phyloP scores from a whole-genome alignment of 805 yeast species.

The Candida berthetii region DNA sequence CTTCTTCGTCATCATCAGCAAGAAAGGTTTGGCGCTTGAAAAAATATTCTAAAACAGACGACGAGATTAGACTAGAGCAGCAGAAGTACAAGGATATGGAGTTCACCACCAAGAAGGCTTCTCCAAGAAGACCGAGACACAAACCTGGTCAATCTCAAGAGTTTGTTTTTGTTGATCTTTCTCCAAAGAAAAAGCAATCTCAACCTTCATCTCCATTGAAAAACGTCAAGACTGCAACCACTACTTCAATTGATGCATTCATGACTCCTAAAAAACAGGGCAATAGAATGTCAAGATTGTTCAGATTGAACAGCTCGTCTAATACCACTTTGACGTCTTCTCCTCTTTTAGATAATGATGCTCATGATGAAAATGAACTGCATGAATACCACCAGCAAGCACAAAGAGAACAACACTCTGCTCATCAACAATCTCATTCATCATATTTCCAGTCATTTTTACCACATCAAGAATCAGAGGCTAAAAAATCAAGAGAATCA shows the following conservation, averaged over 20 bases:
- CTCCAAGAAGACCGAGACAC: slow-evolving; percentile 17
- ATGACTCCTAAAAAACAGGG: neutral
- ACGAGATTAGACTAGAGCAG: slow-evolving; percentile 18
- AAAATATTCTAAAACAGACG: slow-evolving; percentile 15
- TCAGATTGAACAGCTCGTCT: neutral
- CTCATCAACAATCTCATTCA: neutral
- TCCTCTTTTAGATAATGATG: neutral
- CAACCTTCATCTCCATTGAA: neutral
- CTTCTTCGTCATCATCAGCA: neutral
- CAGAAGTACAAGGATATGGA: slow-evolving; percentile 16
- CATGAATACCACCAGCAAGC: slow-evolving; percentile 71
- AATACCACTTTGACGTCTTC: neutral
- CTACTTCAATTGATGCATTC: neutral
- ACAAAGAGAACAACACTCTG: slow-evolving; percentile 13
- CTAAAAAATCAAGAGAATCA: neutral
- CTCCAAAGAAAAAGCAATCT: slow-evolving; percentile 16
- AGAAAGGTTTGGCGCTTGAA: slow-evolving; percentile 21
- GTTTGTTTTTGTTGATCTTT: slow-evolving; percentile 22
- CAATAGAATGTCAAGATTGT: slow-evolving; percentile 1
- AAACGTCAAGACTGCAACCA: neutral
- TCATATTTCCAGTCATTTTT: neutral
- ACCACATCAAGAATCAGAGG: neutral
- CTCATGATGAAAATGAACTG: slow-evolving; percentile 53
- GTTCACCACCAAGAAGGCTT: slow-evolving; percentile 17
- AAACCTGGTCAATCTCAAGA: slow-evolving; percentile 20